These are phyloP conservation scores for Apiotrichum laibachii DNA, from an alignment of 1,284 basidiomycete species.

Conservation along the genomic window DNA sequence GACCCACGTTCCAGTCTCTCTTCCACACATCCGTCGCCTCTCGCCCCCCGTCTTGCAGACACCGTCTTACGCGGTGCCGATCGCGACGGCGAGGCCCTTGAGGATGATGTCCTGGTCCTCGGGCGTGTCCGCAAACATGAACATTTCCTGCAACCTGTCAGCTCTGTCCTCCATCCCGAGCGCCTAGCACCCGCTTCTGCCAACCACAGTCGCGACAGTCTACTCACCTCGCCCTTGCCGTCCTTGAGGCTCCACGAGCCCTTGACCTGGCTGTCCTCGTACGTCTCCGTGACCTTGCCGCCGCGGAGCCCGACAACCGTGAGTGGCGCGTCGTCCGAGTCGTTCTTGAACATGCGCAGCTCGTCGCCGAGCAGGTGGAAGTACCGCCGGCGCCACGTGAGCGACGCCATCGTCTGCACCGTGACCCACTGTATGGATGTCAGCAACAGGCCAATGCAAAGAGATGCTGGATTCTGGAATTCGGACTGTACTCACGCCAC, in stretches of 20 bases:
- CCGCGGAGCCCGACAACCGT: not conserved
- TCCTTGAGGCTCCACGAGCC: slow-evolving; percentile 40
- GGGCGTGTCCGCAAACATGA: slow-evolving; percentile 43
- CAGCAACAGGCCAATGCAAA: not conserved
- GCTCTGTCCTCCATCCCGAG: not conserved
- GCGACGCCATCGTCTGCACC: slow-evolving; percentile 37
- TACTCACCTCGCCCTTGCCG: slow-evolving; percentile 32
- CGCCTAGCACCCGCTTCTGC: not conserved
- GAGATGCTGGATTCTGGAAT: too few species aligned
- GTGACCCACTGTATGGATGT: slow-evolving; percentile 37
- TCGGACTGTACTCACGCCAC: slow-evolving; percentile 36
- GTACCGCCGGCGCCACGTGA: slow-evolving; percentile 43
- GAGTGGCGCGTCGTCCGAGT: slow-evolving; percentile 6
- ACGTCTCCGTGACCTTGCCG: slow-evolving; percentile 14
- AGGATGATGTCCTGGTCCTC: slow-evolving; percentile 43
- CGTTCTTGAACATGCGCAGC: slow-evolving; percentile 38
- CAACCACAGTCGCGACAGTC: not conserved
- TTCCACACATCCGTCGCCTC: too few species aligned
- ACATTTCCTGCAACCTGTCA: slow-evolving; percentile 31
- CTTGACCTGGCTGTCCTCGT: slow-evolving; percentile 47
- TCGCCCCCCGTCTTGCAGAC: too few species aligned
- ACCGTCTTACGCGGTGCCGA: not conserved
- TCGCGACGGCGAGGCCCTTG: slow-evolving; percentile 23
- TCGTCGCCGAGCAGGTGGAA: slow-evolving; percentile 36
- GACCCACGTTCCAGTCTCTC: too few species aligned